Evolutionary conservation across 176 grass and related monocot genomes (phyloP).

Genomic region (Zizania latifolia): DNA sequence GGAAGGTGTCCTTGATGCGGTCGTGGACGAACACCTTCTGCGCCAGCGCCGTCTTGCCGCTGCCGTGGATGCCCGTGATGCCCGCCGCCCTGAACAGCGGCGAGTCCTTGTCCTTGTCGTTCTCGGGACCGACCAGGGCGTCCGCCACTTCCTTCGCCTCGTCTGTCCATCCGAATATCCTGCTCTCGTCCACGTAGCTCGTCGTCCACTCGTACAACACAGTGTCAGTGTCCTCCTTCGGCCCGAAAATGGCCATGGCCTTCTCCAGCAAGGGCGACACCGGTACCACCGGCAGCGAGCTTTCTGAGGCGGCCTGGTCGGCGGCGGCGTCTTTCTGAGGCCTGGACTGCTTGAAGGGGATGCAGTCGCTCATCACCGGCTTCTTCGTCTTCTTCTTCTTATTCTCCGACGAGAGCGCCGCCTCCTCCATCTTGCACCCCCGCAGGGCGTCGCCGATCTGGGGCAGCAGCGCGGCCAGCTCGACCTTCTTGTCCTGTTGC

Average conservation of each 20-base stretch:
- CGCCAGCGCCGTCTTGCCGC: slow-evolving; percentile 59
- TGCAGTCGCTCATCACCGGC: slow-evolving; percentile 14
- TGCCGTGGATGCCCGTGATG: slow-evolving; percentile 39
- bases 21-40: slow-evolving; percentile 50
- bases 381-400: not conserved
- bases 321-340: not conserved
- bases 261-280: not conserved
- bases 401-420: not conserved
- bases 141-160: not conserved
- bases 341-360: slow-evolving; percentile 23
- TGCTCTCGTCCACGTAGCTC: slow-evolving; percentile 42
- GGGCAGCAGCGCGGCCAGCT: not conserved
- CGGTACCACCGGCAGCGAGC: not conserved
- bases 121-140: slow-evolving; percentile 6
- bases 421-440: not conserved
- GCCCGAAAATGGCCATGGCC: not conserved
- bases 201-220: slow-evolving; percentile 51
- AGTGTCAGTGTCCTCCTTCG: not conserved
- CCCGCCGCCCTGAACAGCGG: slow-evolving; percentile 25
- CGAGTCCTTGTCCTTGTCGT: not conserved
- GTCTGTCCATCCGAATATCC: slow-evolving; percentile 31
- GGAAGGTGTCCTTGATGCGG: slow-evolving; percentile 48
- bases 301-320: no score
- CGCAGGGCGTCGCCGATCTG: not conserved
- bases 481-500: not conserved